phyloP scores from a whole-genome alignment of 176 grass and related monocot species.

The Musa itinerans region DNA sequence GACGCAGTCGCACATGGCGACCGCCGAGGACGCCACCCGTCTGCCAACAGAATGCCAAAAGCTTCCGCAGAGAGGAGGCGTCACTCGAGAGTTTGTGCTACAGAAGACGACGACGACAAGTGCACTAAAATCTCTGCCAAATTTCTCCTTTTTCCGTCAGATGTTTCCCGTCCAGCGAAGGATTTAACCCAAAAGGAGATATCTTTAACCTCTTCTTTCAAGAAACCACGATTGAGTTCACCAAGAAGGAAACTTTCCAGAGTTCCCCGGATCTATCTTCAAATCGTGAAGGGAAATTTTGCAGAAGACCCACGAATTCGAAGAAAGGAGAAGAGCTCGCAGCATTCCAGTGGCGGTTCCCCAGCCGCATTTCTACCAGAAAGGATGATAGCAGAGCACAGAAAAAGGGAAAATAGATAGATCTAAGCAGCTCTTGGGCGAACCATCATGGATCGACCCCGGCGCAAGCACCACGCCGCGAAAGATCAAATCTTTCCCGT shows the following conservation, averaged over 20 bases:
- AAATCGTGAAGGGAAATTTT: neutral
- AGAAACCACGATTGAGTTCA: neutral
- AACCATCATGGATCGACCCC: neutral
- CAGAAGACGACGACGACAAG: neutral
- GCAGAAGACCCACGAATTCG: neutral
- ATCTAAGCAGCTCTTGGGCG: neutral
- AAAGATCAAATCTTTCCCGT: neutral
- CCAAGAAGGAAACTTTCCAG: neutral
- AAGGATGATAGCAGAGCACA: neutral
- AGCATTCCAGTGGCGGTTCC: neutral
- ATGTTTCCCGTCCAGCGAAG: neutral
- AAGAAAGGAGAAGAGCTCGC: neutral
- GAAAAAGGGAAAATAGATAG: neutral
- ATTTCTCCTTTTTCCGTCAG: neutral
- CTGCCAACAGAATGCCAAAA: neutral
- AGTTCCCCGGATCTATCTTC: neutral
- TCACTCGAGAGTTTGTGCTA: neutral
- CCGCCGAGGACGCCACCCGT: neutral
- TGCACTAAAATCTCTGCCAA: neutral
- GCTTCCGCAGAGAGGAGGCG: neutral
- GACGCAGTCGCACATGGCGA: constrained; percentile 1
- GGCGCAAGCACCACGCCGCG: neutral
- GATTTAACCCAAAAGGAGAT: neutral
- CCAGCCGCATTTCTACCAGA: neutral
- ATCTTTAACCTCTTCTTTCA: too few relatives aligned